Base-by-base conservation (phyloP, 73 alveolate species). In the Paramecium bursaria region DNA sequence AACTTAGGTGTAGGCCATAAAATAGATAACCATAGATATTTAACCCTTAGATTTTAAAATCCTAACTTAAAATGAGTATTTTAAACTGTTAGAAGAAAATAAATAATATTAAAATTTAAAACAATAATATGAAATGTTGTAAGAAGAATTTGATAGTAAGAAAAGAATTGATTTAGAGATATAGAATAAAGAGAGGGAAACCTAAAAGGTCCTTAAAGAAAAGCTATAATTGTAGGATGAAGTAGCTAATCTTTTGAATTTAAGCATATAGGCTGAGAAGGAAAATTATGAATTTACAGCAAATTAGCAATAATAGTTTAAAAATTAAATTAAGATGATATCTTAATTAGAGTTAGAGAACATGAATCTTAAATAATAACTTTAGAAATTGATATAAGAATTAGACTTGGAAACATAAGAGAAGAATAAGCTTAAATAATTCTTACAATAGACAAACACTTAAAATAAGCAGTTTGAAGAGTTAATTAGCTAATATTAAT, bases 251-350 rank as follows among this genome's bases (percentile, higher is more conserved):
- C 19, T 67, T 19, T 17, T 67, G 0, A 67, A 67, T 67, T 39
- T 19, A 13, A 67, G 82, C 14, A 67, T 67, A 39, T 53, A 67
- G 44, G 35, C 44, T 19, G 82, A 67, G 50, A 67, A 67, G 27
- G 82, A 67, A 13, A 67, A 67, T 67, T 42, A 31, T 39, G 53
- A 25, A 11, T 67, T 31, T 10, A 67, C 26, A 11, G 21, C 26
- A 25, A n/a, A 35, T 15, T 42, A 39, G 10, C 21, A 67, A 42
- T 17, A 25, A 17, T 67, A 67, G n/a, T n/a, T n/a, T n/a, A n/a
- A n/a, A n/a, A n/a, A n/a, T n/a, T n/a, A n/a, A n/a, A n/a, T n/a
- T n/a, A n/a, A n/a, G n/a, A n/a, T n/a, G n/a, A n/a, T n/a, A n/a
- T n/a, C n/a, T n/a, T n/a, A n/a, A n/a, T n/a, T n/a, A n/a, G n/a